These are phyloP conservation scores for Penicillium bialowiezense DNA, from an alignment of 495 filamentous ascomycete species.

Conservation along the genomic window DNA sequence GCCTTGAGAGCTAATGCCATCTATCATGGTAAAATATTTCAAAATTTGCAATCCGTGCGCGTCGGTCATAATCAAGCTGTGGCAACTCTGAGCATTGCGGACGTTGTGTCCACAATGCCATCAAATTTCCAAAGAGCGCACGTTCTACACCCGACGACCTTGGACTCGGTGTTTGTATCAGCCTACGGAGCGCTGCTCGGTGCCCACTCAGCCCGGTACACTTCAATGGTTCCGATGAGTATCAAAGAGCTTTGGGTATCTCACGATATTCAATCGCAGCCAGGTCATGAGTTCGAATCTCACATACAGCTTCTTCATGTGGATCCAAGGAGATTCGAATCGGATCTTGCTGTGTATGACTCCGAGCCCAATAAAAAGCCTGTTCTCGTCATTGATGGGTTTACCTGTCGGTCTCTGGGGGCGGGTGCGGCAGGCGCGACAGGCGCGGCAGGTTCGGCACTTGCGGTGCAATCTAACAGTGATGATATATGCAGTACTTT, in stretches of 20 bases:
- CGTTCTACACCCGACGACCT: conserved; percentile 14
- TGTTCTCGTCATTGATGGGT: neutral
- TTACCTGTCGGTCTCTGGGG: neutral
- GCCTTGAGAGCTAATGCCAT: conserved; percentile 3
- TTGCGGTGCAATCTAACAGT: no score
- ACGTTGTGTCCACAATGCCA: conserved; percentile 12
- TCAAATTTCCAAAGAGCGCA: conserved; percentile 4
- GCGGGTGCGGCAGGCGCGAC: no score
- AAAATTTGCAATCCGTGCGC: conserved; percentile 8
- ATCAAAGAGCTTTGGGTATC: neutral
- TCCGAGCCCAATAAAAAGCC: neutral
- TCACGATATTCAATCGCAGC: neutral
- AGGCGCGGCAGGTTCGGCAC: no score
- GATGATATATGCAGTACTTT: neutral
- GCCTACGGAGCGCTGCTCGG: neutral
- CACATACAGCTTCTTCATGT: neutral
- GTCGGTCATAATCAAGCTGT: conserved; percentile 7
- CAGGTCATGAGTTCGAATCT: neutral
- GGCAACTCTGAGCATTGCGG: conserved; percentile 12
- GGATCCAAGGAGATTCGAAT: neutral
- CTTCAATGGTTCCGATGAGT: neutral
- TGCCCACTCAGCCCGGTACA: neutral
- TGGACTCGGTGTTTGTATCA: conserved; percentile 9
- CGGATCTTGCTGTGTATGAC: neutral
- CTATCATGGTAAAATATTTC: conserved; percentile 14